Percentiles rank a stretch among this genome's conserved stretches.
Evolutionary conservation across 2,329 filamentous ascomycete genomes (phyloP).

Genomic region (Capronia americana): DNA sequence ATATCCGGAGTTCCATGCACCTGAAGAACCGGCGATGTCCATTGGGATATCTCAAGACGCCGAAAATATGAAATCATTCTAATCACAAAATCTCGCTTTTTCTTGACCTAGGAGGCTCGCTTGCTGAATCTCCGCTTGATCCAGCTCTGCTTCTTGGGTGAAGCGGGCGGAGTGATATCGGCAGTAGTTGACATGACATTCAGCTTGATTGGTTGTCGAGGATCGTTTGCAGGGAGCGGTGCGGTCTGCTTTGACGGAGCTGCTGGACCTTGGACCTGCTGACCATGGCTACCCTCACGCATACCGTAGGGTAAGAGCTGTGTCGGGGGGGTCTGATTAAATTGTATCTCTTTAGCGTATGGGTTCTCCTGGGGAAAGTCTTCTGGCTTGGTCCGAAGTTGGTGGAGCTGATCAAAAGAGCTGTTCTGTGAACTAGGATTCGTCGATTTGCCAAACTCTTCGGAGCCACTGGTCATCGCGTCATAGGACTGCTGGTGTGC

Average conservation of each 20-base stretch:
- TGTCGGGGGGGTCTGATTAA: slow-evolving; percentile 20
- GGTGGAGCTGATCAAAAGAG: slow-evolving; percentile 76
- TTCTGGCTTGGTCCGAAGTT: slow-evolving; percentile 59
- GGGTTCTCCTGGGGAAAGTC: slow-evolving; percentile 42
- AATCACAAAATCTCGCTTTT: not conserved
- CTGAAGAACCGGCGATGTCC: slow-evolving; percentile 11
- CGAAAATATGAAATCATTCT: slow-evolving; percentile 14
- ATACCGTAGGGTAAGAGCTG: slow-evolving; percentile 27
- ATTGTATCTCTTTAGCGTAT: slow-evolving; percentile 47
- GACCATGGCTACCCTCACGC: slow-evolving; percentile 40
- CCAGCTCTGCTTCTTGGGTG: slow-evolving; percentile 83
- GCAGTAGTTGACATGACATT: slow-evolving; percentile 12
- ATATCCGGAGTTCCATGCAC: slow-evolving; percentile 17
- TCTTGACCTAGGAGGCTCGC: slow-evolving; percentile 41
- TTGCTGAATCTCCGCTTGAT: slow-evolving; percentile 82
- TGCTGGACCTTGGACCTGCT: slow-evolving; percentile 36
- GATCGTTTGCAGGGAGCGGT: slow-evolving; percentile 24
- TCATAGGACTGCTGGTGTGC: slow-evolving; percentile 81
- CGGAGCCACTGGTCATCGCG: slow-evolving; percentile 75
- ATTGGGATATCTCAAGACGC: slow-evolving; percentile 18
- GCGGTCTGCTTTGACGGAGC: slow-evolving; percentile 26
- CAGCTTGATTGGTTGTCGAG: slow-evolving; percentile 41
- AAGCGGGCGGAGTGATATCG: slow-evolving; percentile 19
- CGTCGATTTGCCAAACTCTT: slow-evolving; percentile 79
- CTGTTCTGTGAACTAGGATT: slow-evolving; percentile 95